Conservation (phyloP, 2,329 filamentous ascomycete genomes). For the Diplodia mutila region DNA sequence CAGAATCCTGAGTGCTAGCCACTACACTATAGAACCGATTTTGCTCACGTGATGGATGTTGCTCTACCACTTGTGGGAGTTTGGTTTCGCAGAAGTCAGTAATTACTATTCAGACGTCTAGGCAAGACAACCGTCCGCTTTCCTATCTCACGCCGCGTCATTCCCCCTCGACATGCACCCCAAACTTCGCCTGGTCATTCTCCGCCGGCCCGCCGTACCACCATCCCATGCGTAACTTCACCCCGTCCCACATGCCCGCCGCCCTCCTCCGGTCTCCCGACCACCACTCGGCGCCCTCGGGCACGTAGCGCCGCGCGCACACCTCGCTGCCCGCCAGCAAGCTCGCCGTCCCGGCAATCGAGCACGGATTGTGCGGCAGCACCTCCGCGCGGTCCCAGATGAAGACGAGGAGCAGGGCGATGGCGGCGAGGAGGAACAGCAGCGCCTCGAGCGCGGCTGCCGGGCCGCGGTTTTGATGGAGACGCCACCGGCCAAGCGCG, state of each 20-base stretch:
- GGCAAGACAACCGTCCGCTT: no score
- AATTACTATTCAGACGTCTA: neutral
- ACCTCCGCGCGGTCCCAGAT: neutral
- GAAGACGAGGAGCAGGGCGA: neutral
- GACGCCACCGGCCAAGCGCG: neutral
- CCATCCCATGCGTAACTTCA: neutral
- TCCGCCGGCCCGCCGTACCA: neutral
- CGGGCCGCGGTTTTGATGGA: neutral
- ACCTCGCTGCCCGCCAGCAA: neutral
- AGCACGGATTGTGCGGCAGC: neutral
- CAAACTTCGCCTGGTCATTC: neutral
- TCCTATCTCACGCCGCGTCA: no score
- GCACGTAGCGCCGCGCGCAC: no score
- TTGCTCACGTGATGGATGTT: no score
- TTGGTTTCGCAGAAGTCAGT: neutral
- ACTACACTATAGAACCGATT: constrained; percentile 25
- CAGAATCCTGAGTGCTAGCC: constrained; percentile 26
- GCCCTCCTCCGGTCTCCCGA: neutral
- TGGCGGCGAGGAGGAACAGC: neutral
- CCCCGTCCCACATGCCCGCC: neutral
- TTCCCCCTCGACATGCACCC: neutral
- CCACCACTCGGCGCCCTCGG: neutral
- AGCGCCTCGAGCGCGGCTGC: neutral
- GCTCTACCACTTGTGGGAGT: neutral
- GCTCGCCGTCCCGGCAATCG: neutral